These are phyloP conservation scores for Neonectria punicea DNA, from an alignment of 2,329 filamentous ascomycete genomes.

Conservation along the genomic window DNA sequence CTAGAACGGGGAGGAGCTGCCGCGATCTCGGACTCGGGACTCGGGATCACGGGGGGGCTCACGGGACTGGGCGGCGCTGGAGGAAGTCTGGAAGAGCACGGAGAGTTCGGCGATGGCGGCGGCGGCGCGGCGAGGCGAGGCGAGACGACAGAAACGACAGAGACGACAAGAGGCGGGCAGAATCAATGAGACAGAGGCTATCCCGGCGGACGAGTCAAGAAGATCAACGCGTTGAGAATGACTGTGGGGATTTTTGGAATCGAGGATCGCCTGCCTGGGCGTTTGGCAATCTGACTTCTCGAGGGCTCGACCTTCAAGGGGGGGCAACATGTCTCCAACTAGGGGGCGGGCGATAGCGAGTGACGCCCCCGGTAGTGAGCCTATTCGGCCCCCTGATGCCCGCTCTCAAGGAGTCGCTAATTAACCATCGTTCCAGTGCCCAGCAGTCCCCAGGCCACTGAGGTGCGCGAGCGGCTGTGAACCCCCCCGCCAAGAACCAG, in stretches of 20 bases:
- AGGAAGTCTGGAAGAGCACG: neutral
- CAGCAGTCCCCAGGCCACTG: slow-evolving; percentile 17
- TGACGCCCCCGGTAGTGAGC: slow-evolving; percentile 17
- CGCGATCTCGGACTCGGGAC: slow-evolving; percentile 15
- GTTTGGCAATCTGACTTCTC: slow-evolving; percentile 33
- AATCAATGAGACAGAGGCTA: slow-evolving; percentile 25
- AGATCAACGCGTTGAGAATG: slow-evolving; percentile 28
- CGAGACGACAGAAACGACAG: slow-evolving; percentile 6
- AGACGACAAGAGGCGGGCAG: slow-evolving; percentile 7
- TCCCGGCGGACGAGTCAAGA: slow-evolving; percentile 27
- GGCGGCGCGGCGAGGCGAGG: neutral
- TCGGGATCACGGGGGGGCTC: slow-evolving; percentile 20
- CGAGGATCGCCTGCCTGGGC: slow-evolving; percentile 18
- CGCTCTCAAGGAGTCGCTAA: slow-evolving; percentile 25
- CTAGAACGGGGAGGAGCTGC: slow-evolving; percentile 23
- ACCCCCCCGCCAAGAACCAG: slow-evolving; percentile 3
- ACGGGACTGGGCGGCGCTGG: neutral
- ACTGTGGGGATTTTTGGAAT: slow-evolving; percentile 35
- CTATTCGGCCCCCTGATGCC: slow-evolving; percentile 27
- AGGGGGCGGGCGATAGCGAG: slow-evolving; percentile 22
- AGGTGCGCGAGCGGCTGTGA: slow-evolving; percentile 1
- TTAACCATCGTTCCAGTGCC: slow-evolving; percentile 29
- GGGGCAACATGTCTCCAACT: slow-evolving; percentile 9
- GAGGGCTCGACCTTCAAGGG: slow-evolving; percentile 36
- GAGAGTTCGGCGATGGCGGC: neutral